A percentile compares a stretch with the other conserved stretches of the same genome.
Evolutionary conservation across 139 green algal genomes (phyloP).

Genomic region (Chlamydomonas eustigma): DNA sequence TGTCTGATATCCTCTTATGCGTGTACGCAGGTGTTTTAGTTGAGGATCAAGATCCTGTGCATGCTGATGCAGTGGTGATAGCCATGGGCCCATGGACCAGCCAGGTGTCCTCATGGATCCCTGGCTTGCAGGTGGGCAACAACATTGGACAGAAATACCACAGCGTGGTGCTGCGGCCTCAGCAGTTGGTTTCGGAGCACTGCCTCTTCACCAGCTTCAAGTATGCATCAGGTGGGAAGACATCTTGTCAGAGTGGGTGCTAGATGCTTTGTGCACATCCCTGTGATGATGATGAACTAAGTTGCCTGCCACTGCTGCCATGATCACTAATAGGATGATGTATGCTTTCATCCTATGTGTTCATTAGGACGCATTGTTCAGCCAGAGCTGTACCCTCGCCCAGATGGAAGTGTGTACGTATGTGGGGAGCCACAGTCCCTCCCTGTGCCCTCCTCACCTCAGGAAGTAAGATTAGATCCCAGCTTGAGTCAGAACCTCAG

Average conservation of each 20-base stretch:
- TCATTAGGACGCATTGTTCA: slow-evolving; percentile 40
- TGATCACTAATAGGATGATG: not conserved
- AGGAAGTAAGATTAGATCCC: slow-evolving; percentile 40
- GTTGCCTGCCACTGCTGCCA: not conserved
- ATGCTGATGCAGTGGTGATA: slow-evolving; percentile 62
- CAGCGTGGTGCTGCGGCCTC: slow-evolving; percentile 58
- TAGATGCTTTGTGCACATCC: not conserved
- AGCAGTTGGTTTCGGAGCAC: slow-evolving; percentile 17
- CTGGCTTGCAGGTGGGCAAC: slow-evolving; percentile 13
- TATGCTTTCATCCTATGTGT: not conserved
- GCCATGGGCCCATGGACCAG: slow-evolving; percentile 73
- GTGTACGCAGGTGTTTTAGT: slow-evolving; percentile 25
- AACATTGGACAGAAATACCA: slow-evolving; percentile 66
- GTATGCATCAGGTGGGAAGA: slow-evolving; percentile 25
- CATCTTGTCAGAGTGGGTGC: not conserved
- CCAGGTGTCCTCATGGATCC: slow-evolving; percentile 44
- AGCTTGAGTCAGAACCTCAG: slow-evolving; percentile 22
- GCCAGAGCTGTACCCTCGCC: slow-evolving; percentile 77
- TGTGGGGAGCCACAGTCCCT: slow-evolving; percentile 57
- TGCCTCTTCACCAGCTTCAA: slow-evolving; percentile 35
- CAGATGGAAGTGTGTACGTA: slow-evolving; percentile 73
- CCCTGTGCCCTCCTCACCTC: slow-evolving; percentile 39
- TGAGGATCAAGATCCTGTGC: slow-evolving; percentile 12
- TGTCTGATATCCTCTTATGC: too few relatives aligned
- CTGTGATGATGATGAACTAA: too few relatives aligned